Conservation (phyloP, 371 early-diverging fungal genomes). For the Capillidium heterosporum region DNA sequence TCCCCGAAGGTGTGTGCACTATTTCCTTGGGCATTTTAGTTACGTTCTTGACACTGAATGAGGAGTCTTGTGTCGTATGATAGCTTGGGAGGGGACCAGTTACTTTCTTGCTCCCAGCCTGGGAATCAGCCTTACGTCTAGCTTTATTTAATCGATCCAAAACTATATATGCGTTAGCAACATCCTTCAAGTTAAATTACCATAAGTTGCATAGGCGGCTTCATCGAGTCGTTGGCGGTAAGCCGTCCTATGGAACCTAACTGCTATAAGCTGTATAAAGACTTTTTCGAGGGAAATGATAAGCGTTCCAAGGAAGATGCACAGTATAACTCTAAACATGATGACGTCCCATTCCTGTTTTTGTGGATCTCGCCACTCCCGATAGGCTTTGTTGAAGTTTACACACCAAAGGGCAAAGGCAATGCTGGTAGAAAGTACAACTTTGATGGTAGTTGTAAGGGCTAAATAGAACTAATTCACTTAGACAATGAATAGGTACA, state of each 20-base stretch:
- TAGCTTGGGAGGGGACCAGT: not conserved
- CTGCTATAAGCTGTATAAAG: not conserved
- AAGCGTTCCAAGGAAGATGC: not conserved
- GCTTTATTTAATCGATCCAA: conserved; percentile 2
- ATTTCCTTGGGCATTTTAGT: not conserved
- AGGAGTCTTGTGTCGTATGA: not conserved
- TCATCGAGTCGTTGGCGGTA: not conserved
- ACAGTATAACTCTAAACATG: not conserved
- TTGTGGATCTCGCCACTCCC: not conserved
- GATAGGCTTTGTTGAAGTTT: not conserved
- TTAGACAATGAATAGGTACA: not conserved
- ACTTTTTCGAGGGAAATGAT: not conserved
- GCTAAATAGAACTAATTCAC: not conserved
- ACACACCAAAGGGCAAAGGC: not conserved
- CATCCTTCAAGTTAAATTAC: too few species aligned
- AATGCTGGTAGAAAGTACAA: not conserved
- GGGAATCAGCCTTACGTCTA: not conserved
- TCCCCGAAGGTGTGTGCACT: not conserved
- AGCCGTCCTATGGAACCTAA: conserved; percentile 1
- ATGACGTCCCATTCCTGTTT: not conserved
- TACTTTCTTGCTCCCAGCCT: not conserved
- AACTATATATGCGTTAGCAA: not conserved
- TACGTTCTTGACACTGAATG: not conserved
- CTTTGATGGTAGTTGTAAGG: conserved; percentile 1
- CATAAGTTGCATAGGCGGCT: not conserved